Percentiles rank a stretch among this genome's conserved stretches.
Evolutionary conservation across 305 asterid genomes (phyloP).

Genomic region (Salvia sclarea): DNA sequence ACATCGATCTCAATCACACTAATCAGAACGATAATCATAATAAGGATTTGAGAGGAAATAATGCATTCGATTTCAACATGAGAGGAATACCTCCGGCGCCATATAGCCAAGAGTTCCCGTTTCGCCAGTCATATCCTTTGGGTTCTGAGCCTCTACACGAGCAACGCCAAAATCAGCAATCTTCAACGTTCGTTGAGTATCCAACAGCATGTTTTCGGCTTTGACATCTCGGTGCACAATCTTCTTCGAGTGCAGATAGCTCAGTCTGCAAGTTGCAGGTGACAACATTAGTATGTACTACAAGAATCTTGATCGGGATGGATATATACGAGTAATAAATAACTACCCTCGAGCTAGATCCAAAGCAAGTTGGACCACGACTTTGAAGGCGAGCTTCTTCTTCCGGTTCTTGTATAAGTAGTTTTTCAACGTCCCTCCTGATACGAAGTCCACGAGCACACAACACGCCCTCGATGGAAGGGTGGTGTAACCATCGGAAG

Average conservation of each 20-base stretch:
- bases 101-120: slow-evolving; percentile 82
- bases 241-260: slow-evolving; percentile 78
- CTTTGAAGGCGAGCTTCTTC: slow-evolving; percentile 70
- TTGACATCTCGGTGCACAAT: slow-evolving; percentile 90
- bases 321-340: neutral
- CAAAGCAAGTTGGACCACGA: slow-evolving; percentile 79
- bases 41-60: neutral
- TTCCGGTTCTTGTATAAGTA: slow-evolving; percentile 67
- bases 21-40: neutral
- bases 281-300: neutral
- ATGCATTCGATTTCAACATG: neutral
- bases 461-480: slow-evolving; percentile 88
- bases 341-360: slow-evolving; percentile 87
- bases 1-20: neutral
- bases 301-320: neutral
- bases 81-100: slow-evolving; percentile 75
- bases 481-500: slow-evolving; percentile 64
- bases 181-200: slow-evolving; percentile 47
- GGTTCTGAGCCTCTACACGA: slow-evolving; percentile 80
- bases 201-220: slow-evolving; percentile 81
- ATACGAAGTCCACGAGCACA: slow-evolving; percentile 80
- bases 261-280: slow-evolving; percentile 44
- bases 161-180: slow-evolving; percentile 90
- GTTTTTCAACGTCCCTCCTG: slow-evolving; percentile 77
- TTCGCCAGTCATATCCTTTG: slow-evolving; percentile 80